These are phyloP conservation scores for Asterophora parasitica DNA, from an alignment of 768 basidiomycete species.

Conservation along the genomic window DNA sequence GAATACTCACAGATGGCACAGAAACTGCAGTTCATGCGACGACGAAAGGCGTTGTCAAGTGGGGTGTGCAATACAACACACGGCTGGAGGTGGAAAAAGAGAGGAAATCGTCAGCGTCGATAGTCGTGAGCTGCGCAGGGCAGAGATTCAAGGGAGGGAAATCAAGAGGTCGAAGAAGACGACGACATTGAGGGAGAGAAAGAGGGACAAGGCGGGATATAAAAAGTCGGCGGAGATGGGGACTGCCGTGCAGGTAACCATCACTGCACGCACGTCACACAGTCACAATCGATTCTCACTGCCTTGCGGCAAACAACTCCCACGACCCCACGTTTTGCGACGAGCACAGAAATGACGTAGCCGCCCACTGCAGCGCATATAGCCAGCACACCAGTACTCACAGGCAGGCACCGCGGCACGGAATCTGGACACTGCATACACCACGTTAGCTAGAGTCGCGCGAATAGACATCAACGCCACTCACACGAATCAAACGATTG, in stretches of 20 bases:
- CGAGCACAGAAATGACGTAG: constrained; percentile 26
- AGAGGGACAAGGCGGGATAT: constrained; percentile 19
- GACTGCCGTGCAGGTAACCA: constrained; percentile 19
- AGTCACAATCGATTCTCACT: constrained; percentile 16
- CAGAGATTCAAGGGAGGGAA: constrained; percentile 15
- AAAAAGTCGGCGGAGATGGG: constrained; percentile 19
- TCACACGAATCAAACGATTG: constrained; percentile 19
- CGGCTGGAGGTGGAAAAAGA: constrained; percentile 20
- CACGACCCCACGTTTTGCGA: constrained; percentile 38
- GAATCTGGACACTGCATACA: constrained; percentile 1
- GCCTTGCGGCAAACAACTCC: constrained; percentile 19
- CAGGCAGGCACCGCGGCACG: constrained; percentile 8
- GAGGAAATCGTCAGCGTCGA: constrained; percentile 39
- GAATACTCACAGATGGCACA: constrained; percentile 32
- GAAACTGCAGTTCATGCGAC: constrained; percentile 37
- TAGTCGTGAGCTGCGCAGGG: constrained; percentile 35
- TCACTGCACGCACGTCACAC: constrained; percentile 13
- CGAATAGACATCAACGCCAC: constrained; percentile 6
- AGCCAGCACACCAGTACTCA: constrained; percentile 14
- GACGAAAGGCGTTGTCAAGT: constrained; percentile 20
- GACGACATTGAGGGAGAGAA: constrained; percentile 22
- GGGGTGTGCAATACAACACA: constrained; percentile 13
- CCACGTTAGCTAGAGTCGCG: neutral
- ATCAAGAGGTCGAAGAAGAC: constrained; percentile 19
- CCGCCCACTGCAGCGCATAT: neutral